Base-by-base conservation (phyloP, 1,139 yeast genomes). In the Candida sp. region DNA sequence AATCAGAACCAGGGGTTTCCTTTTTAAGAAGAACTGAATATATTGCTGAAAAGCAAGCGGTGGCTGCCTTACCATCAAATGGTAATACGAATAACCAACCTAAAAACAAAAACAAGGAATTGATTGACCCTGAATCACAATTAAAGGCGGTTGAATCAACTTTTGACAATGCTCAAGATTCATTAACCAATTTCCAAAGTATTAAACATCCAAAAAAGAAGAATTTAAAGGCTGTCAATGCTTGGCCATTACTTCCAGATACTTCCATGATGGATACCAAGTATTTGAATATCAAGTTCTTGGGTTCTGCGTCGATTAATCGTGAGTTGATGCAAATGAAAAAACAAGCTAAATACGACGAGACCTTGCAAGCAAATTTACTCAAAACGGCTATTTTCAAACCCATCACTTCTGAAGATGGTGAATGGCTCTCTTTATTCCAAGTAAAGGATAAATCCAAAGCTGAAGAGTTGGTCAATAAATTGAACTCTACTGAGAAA, bases 21-120 rank as follows among this genome's bases (percentile, higher is more conserved):
- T 91, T 91, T 68, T 76, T 91, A 60, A 83, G 98, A 68, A 82
- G 98, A 69, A 91, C 98, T 0, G 98, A 93, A 63, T 93, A 93
- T 62, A 87, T 89, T 49, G 76, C 90, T 11, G 81, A 70, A 50
- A 65, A 63, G 42, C 64, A 58, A 44, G 33, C 47, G 4, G 44
- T 45, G 5, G 43, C 45, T 11, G 39, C 34, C n/a, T 43, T 50
- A 5, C 32, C 30, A 8, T 42, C 55, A 21, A 44, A 47, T 8
- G 47, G 45, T 19, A 50, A 48, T 27, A 46, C 41, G 39, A 43
- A 45, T 9, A 58, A 50, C 35, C 40, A 45, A 42, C 34, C 33
- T 21, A 33, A 49, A 42, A 54, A 51, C 33, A 48, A 53, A 32
- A 54, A 57, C 30, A 68, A 65, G 29, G 75, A 70, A 21, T 57